phyloP scores from a whole-genome alignment of 176 grass and related monocot genomes.

The Cymbopogon citratus region DNA sequence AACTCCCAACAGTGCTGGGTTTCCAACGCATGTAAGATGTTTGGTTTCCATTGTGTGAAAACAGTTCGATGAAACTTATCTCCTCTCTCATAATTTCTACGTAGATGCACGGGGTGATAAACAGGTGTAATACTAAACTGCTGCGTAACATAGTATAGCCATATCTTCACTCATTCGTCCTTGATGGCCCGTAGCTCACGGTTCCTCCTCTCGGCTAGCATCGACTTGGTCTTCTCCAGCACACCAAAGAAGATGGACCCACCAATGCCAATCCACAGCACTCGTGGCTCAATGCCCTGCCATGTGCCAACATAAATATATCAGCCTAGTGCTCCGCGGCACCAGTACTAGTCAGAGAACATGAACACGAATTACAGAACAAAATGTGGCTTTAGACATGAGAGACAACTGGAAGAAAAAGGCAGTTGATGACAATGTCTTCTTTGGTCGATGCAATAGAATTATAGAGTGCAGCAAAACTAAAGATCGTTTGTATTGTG shows the following conservation, averaged over 20 bases:
- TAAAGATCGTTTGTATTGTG: neutral
- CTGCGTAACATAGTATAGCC: too few species aligned
- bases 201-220: constrained; percentile 41
- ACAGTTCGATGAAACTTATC: too few species aligned
- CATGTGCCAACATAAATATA: constrained; percentile 9
- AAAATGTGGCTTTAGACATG: neutral
- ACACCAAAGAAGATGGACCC: constrained; percentile 95
- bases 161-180: constrained; percentile 7
- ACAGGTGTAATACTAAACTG: too few species aligned
- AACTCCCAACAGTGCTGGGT: too few species aligned
- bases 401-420: neutral
- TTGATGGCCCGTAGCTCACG: neutral
- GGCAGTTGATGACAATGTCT: neutral
- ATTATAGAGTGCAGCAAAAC: neutral
- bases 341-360: neutral
- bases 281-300: constrained; percentile 83
- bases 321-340: neutral
- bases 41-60: too few species aligned
- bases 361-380: neutral
- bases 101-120: too few species aligned
- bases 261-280: constrained; percentile 90
- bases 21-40: too few species aligned
- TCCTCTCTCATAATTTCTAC: neutral
- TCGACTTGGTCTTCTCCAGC: constrained; percentile 71
- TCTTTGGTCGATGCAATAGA: neutral